A percentile compares a stretch with the other conserved stretches of the same genome.
phyloP scores from a whole-genome alignment of 2,329 filamentous ascomycete genomes.

The Zalaria obscura region DNA sequence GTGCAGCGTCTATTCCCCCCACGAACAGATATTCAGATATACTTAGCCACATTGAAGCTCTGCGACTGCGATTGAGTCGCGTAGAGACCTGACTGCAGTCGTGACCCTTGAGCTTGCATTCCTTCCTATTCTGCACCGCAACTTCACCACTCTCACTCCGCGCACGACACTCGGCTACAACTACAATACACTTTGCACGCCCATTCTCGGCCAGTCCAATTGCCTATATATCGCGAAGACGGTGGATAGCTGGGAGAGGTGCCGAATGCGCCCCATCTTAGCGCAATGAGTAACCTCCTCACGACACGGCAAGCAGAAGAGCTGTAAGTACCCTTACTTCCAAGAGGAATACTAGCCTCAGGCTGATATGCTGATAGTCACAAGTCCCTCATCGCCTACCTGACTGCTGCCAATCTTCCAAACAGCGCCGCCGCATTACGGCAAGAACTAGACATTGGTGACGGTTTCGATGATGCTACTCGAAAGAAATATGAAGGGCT shows the following conservation, averaged over 20 bases:
- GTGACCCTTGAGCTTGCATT: no score
- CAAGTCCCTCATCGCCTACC: constrained; percentile 86
- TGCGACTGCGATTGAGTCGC: no score
- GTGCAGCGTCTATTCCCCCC: no score
- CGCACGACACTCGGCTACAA: no score
- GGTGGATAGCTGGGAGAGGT: neutral
- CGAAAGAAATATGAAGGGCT: constrained; percentile 89
- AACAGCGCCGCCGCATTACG: constrained; percentile 58
- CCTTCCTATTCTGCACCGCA: no score
- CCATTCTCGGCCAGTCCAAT: no score
- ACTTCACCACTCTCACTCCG: no score
- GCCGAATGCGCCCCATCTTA: neutral
- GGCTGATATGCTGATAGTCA: constrained; percentile 45
- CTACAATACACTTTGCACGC: no score
- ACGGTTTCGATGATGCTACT: constrained; percentile 61
- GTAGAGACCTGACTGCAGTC: no score
- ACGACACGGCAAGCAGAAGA: constrained; percentile 74
- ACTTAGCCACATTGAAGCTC: no score
- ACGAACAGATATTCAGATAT: no score
- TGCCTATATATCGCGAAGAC: no score
- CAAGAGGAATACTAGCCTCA: constrained; percentile 6
- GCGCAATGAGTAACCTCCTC: constrained; percentile 58
- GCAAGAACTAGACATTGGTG: constrained; percentile 60
- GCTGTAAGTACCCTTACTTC: constrained; percentile 46
- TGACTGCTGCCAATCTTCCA: constrained; percentile 57